These are phyloP conservation scores for Bruguiera parviflora DNA, from an alignment of 345 rosid genomes.

Conservation along the genomic window DNA sequence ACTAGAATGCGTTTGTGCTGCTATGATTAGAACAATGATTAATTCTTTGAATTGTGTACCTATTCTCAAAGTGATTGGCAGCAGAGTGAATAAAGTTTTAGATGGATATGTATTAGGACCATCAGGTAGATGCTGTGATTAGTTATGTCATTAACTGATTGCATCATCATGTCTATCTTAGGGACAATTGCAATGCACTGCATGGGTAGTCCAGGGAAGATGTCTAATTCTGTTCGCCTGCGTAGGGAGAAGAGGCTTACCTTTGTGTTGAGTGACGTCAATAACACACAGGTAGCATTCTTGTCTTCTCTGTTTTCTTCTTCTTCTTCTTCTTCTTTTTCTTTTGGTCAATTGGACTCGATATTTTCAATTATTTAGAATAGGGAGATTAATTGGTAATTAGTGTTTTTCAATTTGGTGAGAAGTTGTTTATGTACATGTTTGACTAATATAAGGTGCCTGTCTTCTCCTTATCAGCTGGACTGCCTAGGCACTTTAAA, in stretches of 20 bases:
- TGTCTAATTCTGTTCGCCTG: constrained; percentile 69
- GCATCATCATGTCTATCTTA: constrained; percentile 13
- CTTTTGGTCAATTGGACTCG: not conserved
- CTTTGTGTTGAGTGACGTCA: constrained; percentile 74
- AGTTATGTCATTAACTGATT: not conserved
- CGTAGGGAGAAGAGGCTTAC: constrained; percentile 98
- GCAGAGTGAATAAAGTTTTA: not conserved
- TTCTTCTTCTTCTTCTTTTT: not conserved
- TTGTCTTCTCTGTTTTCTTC: not conserved
- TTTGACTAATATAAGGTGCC: not conserved
- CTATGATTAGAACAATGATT: too few species aligned
- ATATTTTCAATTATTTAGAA: not conserved
- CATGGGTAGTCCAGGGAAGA: constrained; percentile 97
- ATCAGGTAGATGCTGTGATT: not conserved
- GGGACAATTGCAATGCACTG: constrained; percentile 87
- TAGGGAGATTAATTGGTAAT: not conserved
- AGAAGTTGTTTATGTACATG: not conserved
- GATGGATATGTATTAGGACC: not conserved
- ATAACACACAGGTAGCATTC: constrained; percentile 58
- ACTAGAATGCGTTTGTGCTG: too few species aligned
- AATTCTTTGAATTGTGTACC: too few species aligned
- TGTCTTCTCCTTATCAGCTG: not conserved
- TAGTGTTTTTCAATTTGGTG: not conserved
- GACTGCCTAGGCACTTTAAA: not conserved
- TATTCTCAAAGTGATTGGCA: too few species aligned